A percentile compares a stretch with the other conserved stretches of the same genome.
Evolutionary conservation across 2,329 filamentous ascomycete genomes (phyloP).

Genomic region (Diaporthe longicolla): DNA sequence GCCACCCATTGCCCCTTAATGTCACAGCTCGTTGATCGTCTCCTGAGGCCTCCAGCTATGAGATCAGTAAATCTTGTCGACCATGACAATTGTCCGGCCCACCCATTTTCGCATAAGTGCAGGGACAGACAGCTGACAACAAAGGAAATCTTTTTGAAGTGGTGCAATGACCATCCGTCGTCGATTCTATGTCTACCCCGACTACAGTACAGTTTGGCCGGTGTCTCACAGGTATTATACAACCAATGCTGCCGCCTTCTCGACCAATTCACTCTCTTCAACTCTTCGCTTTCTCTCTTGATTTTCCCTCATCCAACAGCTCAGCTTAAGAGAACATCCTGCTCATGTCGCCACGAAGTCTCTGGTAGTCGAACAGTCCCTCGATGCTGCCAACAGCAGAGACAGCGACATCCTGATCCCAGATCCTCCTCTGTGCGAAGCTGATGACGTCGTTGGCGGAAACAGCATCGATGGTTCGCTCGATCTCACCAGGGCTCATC

Average conservation of each 20-base stretch:
- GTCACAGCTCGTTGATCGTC: background rate
- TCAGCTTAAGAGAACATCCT: conserved; percentile 51
- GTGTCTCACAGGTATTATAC: conserved; percentile 55
- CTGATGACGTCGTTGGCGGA: conserved; percentile 97
- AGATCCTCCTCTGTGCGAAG: conserved; percentile 94
- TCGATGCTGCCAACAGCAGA: conserved; percentile 95
- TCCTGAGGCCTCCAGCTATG: too few species aligned
- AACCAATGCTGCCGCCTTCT: conserved; percentile 43
- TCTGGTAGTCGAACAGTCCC: conserved; percentile 80
- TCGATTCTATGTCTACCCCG: conserved; percentile 52
- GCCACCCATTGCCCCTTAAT: background rate
- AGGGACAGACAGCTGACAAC: background rate
- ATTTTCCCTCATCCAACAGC: background rate
- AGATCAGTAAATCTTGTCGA: background rate
- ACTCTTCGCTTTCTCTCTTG: conserved; percentile 34
- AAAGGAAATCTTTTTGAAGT: conserved; percentile 38
- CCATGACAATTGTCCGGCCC: background rate
- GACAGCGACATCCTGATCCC: conserved; percentile 97
- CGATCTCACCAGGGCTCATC: conserved; percentile 92
- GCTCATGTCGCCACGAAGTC: conserved; percentile 55
- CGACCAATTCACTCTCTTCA: conserved; percentile 42
- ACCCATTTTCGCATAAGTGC: background rate
- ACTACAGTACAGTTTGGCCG: conserved; percentile 56
- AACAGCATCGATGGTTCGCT: conserved; percentile 89
- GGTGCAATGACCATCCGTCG: conserved; percentile 44